These are phyloP conservation scores for Blastocystis sp. DNA, from an alignment of 352 stramenopile genomes.

Conservation along the genomic window DNA sequence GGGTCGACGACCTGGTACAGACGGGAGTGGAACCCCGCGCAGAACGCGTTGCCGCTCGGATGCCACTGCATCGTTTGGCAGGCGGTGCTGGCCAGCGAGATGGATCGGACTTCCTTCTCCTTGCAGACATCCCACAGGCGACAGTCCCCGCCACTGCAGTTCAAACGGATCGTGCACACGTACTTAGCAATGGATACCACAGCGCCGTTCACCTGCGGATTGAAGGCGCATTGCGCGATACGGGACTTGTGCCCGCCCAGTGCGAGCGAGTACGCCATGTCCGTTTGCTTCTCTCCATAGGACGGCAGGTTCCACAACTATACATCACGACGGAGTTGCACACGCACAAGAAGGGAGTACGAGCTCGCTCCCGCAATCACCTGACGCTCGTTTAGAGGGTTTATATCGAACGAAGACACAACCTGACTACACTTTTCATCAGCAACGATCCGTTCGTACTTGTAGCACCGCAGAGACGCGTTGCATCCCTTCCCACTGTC, in stretches of 20 bases:
- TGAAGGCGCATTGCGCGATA: background rate
- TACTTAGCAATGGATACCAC: background rate
- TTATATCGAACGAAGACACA: background rate
- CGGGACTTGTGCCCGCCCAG: background rate
- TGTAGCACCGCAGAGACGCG: background rate
- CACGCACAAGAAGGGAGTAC: background rate
- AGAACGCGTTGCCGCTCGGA: background rate
- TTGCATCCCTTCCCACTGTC: background rate
- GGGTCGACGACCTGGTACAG: background rate
- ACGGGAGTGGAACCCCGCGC: background rate
- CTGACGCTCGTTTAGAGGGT: background rate
- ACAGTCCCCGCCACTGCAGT: background rate
- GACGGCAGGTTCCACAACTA: background rate
- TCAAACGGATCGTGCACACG: background rate
- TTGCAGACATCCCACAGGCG: background rate
- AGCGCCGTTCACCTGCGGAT: background rate
- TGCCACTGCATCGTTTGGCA: background rate
- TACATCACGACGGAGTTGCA: background rate
- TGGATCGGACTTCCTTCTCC: background rate
- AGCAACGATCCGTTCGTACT: background rate
- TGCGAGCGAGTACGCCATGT: background rate
- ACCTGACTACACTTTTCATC: background rate
- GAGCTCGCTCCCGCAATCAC: background rate
- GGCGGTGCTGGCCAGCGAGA: background rate
- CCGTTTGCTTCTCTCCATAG: background rate